These are phyloP conservation scores for Aegilops tauschii DNA, from an alignment of 176 grass and related monocot genomes.

Conservation along the genomic window DNA sequence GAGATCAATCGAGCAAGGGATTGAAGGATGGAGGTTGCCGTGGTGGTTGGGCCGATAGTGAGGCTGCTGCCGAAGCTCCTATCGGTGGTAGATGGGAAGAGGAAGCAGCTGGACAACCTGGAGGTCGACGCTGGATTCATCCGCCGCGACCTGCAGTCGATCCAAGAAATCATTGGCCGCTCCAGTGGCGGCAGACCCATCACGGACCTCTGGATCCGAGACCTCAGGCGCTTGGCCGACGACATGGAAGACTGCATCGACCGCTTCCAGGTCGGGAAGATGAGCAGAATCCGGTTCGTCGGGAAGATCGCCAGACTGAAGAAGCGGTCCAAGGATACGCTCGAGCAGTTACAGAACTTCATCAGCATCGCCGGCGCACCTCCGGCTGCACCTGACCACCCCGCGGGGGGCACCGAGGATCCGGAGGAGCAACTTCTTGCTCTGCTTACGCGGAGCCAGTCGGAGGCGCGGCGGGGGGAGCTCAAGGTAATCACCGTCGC, in stretches of 20 bases:
- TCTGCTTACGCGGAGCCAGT: neutral
- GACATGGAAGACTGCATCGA: constrained; percentile 6
- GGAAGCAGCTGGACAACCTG: neutral
- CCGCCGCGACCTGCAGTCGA: neutral
- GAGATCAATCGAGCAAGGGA: too few relatives aligned
- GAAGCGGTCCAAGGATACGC: neutral
- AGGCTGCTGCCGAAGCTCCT: neutral
- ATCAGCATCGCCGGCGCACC: neutral
- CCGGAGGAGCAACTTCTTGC: neutral
- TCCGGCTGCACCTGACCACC: neutral
- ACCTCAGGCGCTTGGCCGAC: neutral
- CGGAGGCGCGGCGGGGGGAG: neutral
- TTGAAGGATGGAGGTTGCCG: neutral
- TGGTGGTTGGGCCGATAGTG: neutral
- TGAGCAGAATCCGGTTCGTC: neutral
- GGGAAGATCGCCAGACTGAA: neutral
- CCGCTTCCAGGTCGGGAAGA: neutral
- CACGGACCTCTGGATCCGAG: neutral
- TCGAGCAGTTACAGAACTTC: neutral
- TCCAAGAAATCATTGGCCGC: neutral
- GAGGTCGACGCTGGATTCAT: neutral
- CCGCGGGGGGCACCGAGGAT: neutral
- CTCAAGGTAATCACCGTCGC: neutral
- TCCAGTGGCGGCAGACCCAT: neutral
- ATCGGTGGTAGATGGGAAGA: neutral